Percentiles rank a stretch among this genome's conserved stretches.
Conservation (phyloP, 177 flowering plant genomes). For the Vitis hybrid region DNA sequence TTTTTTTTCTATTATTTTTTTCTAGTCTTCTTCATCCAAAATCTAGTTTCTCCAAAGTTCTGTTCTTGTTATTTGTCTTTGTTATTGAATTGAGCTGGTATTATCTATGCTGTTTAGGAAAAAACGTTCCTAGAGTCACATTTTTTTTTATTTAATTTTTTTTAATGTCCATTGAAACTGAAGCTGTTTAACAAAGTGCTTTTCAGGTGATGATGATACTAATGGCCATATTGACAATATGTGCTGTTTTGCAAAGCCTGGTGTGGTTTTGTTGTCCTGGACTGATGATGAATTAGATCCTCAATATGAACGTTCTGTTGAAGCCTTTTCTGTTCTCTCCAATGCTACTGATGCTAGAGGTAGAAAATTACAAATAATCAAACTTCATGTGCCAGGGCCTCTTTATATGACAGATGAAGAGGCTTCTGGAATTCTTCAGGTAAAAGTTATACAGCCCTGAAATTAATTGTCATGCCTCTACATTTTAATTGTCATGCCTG, state of each 20-base stretch:
- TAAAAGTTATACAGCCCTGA: conserved; percentile 14
- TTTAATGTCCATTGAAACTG: not conserved
- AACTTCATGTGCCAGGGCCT: conserved; percentile 91
- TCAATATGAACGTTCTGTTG: conserved; percentile 73
- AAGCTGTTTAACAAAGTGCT: conserved; percentile 1
- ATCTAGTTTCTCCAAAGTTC: too few relatives aligned
- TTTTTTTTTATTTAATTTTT: too few relatives aligned
- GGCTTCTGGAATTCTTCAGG: conserved; percentile 72
- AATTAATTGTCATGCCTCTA: not conserved
- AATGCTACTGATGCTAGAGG: conserved; percentile 77
- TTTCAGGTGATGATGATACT: conserved; percentile 94
- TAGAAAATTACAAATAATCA: conserved; percentile 69
- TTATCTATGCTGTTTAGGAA: not conserved
- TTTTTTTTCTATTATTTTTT: too few relatives aligned
- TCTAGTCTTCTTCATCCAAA: too few relatives aligned
- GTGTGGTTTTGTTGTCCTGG: conserved; percentile 90
- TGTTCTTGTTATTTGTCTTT: too few relatives aligned
- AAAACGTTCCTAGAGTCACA: not conserved
- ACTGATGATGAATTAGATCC: conserved; percentile 85
- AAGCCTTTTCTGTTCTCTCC: conserved; percentile 74
- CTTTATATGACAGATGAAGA: conserved; percentile 90
- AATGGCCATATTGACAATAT: conserved; percentile 97
- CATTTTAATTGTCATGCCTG: not conserved
- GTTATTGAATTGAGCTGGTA: not conserved
- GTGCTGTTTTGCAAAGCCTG: conserved; percentile 97